A percentile compares a stretch with the other conserved stretches of the same genome.
phyloP scores from a whole-genome alignment of 805 yeast genomes.

The Teunomyces kruisii region DNA sequence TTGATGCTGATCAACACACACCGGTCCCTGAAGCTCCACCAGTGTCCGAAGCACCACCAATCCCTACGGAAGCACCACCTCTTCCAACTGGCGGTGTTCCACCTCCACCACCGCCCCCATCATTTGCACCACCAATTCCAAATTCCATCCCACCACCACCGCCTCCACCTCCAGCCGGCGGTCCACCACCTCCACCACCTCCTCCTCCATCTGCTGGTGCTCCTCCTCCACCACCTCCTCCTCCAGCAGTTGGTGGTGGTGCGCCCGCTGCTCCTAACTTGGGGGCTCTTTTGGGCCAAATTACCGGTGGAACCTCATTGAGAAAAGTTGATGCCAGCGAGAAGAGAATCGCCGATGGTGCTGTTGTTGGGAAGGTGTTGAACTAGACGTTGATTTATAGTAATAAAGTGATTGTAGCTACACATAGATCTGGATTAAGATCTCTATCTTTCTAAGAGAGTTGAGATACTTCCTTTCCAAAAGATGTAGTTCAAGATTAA shows the following conservation, averaged over 20 bases:
- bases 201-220: slow-evolving; percentile 30
- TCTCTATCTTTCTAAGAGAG: no score
- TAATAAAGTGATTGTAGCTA: no score
- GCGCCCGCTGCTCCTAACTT: slow-evolving; percentile 35
- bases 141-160: slow-evolving; percentile 33
- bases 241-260: slow-evolving; percentile 31
- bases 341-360: slow-evolving; percentile 46
- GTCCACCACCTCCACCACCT: slow-evolving; percentile 21
- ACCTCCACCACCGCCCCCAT: slow-evolving; percentile 24
- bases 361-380: slow-evolving; percentile 52
- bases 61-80: slow-evolving; percentile 22
- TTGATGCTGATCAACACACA: slow-evolving; percentile 6
- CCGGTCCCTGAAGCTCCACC: slow-evolving; percentile 23
- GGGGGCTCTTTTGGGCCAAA: slow-evolving; percentile 56
- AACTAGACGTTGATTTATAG: slow-evolving; percentile 1
- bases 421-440: no score
- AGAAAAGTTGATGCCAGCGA: slow-evolving; percentile 51
- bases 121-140: slow-evolving; percentile 30
- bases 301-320: slow-evolving; percentile 51
- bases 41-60: slow-evolving; percentile 24
- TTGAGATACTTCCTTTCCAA: no score
- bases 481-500: no score
- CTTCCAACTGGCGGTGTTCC: slow-evolving; percentile 19
- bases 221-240: slow-evolving; percentile 30
- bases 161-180: slow-evolving; percentile 33